Base-by-base conservation (phyloP, 2,329 filamentous ascomycete genomes). In the Aaosphaeria pasadenensis region DNA sequence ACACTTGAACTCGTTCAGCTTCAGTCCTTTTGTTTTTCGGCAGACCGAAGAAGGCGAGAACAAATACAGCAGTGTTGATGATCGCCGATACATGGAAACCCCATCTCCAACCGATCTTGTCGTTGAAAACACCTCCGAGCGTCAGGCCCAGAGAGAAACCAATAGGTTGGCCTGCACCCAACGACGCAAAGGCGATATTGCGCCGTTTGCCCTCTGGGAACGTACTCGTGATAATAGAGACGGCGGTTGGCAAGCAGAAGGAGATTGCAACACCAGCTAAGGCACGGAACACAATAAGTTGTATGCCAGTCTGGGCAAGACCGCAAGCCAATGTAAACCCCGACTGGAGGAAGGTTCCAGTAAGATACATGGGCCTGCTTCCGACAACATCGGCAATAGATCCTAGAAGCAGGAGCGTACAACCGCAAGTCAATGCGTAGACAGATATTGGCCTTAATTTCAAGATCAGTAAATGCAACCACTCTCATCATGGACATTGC, bases 321-420 rank as follows among this genome's bases (percentile, higher is more conserved):
- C 76, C 74, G 52, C 73, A 77, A 3, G 72, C 74, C 3, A 78
- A 63, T 11, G 74, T 77, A 40, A 76, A 77, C 4, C 60, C 57
- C 30, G 70, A 70, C 42, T 75, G 67, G 1, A 78, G 59, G 3
- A 78, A 62, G 24, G 69, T 74, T 2, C 76, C 78, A 1, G 70
- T 61, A 3, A 79, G 64, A 45, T 78, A 75, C 56, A 79, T 72
- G 35, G 69, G 54, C 43, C 73, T 61, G 39, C 70, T 72, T 0
- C 79, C 79, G 4, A 81, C 67, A 0, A 77, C 72, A 62, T 82
- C 78, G 5, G 77, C 72, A 5, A 81, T 60, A 4, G 78, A 75
- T 3, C 79, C 79, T 3, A 73, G 70, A 2, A 81, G 58, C 1
- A 82, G 67, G 0, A 82, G 71, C 5, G 73, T 74, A 40, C 75